Conservation (phyloP, 2,329 filamentous ascomycete species). For the Blumeria hordei region DNA sequence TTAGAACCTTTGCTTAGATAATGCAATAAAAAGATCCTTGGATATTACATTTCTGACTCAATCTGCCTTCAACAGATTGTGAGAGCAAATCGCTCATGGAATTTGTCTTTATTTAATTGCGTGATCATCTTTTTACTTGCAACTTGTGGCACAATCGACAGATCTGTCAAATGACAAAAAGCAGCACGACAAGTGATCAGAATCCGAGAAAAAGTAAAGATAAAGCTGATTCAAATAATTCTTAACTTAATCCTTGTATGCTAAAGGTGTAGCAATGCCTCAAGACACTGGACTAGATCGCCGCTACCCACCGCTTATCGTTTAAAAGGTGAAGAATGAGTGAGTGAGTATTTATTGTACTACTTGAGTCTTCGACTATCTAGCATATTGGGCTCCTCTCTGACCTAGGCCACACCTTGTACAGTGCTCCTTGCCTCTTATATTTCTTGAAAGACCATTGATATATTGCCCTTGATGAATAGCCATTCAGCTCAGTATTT, state of each 20-base stretch:
- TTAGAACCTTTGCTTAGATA: too few relatives aligned
- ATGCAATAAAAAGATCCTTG: too few relatives aligned
- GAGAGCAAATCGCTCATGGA: neutral
- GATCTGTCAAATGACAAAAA: neutral
- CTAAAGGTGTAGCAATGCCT: neutral
- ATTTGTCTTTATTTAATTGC: neutral
- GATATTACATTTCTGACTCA: too few relatives aligned
- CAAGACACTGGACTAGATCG: neutral
- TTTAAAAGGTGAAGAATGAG: neutral
- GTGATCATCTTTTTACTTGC: neutral
- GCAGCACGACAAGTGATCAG: neutral
- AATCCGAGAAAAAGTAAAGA: neutral
- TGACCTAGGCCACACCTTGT: too few relatives aligned
- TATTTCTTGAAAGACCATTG: too few relatives aligned
- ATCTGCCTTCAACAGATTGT: too few relatives aligned
- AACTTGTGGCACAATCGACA: neutral
- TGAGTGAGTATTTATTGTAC: too few relatives aligned
- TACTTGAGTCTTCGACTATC: too few relatives aligned
- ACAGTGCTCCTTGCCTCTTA: too few relatives aligned
- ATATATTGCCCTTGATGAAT: too few relatives aligned
- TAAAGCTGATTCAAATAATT: neutral
- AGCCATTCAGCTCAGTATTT: too few relatives aligned
- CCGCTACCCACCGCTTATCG: neutral
- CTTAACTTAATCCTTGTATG: neutral
- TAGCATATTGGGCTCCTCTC: too few relatives aligned